Percentiles rank a stretch among this genome's conserved stretches.
These are phyloP conservation scores for Cnidoscolus chayamansa DNA, from an alignment of 441 rosid species.

Conservation along the genomic window DNA sequence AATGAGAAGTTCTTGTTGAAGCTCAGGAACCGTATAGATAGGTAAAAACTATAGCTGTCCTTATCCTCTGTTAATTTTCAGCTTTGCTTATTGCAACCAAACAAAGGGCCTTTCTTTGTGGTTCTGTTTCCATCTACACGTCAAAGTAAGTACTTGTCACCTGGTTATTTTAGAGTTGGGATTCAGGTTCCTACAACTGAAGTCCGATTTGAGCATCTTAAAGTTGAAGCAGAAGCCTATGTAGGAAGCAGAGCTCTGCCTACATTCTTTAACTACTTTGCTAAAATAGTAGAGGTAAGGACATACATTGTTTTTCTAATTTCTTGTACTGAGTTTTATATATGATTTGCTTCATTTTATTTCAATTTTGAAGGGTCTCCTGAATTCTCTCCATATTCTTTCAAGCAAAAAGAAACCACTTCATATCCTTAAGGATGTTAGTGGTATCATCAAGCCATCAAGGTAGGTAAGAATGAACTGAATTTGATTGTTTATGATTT, in stretches of 20 bases:
- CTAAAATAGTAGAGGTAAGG: conserved; percentile 46
- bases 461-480: conserved; percentile 26
- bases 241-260: conserved; percentile 69
- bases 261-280: conserved; percentile 41
- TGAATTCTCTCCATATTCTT: conserved; percentile 41
- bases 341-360: not conserved
- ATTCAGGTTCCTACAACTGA: conserved; percentile 56
- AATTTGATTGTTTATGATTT: too few species aligned
- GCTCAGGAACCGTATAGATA: conserved; percentile 39
- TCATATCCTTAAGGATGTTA: conserved; percentile 53
- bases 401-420: conserved; percentile 49
- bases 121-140: not conserved
- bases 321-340: not conserved
- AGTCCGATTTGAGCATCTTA: conserved; percentile 62
- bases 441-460: conserved; percentile 63
- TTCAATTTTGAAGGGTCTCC: conserved; percentile 33
- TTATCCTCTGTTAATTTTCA: not conserved
- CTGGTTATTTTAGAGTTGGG: conserved; percentile 42
- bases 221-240: conserved; percentile 53
- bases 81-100: not conserved
- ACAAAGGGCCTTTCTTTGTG: not conserved
- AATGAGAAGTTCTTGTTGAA: conserved; percentile 32
- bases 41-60: conserved; percentile 26
- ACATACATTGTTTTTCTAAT: not conserved
- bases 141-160: not conserved